These are phyloP conservation scores for Lanzia echinophila DNA, from an alignment of 2,329 filamentous ascomycete genomes.

Conservation along the genomic window DNA sequence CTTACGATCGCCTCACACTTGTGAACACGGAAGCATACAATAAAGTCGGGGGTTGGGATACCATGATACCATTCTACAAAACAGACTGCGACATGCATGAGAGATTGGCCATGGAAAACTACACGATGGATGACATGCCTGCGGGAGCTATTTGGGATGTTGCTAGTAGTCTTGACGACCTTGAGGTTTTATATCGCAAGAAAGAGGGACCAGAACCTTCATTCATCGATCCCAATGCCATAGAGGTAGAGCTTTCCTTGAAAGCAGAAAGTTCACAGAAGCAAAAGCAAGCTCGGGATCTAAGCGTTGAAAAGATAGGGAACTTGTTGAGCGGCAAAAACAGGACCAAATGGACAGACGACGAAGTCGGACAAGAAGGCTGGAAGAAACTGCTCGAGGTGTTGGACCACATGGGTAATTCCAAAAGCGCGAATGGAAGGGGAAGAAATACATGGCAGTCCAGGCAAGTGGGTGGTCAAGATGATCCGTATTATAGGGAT, in stretches of 20 bases:
- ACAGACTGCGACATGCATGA: constrained; percentile 49
- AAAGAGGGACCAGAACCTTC: not conserved
- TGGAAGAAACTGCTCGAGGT: constrained; percentile 29
- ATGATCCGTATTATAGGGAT: constrained; percentile 48
- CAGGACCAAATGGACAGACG: not conserved
- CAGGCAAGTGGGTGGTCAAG: constrained; percentile 43
- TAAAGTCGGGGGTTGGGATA: constrained; percentile 46
- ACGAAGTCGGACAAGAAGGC: constrained; percentile 12
- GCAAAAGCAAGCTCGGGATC: not conserved
- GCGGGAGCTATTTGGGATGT: constrained; percentile 42
- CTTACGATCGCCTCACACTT: constrained; percentile 49
- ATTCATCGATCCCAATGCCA: not conserved
- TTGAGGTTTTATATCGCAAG: constrained; percentile 7
- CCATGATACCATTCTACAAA: constrained; percentile 48
- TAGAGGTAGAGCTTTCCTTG: not conserved
- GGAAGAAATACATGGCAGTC: constrained; percentile 47
- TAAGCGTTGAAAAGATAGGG: not conserved
- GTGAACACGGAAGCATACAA: constrained; percentile 37
- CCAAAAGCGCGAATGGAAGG: constrained; percentile 24
- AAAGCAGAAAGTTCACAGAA: not conserved
- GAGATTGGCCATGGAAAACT: constrained; percentile 39
- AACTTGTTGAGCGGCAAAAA: not conserved
- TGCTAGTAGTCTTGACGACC: constrained; percentile 29
- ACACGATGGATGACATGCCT: constrained; percentile 33
- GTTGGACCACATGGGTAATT: constrained; percentile 22